phyloP scores from a whole-genome alignment of 2,329 filamentous ascomycete genomes.

The Aspergillus ibericus region DNA sequence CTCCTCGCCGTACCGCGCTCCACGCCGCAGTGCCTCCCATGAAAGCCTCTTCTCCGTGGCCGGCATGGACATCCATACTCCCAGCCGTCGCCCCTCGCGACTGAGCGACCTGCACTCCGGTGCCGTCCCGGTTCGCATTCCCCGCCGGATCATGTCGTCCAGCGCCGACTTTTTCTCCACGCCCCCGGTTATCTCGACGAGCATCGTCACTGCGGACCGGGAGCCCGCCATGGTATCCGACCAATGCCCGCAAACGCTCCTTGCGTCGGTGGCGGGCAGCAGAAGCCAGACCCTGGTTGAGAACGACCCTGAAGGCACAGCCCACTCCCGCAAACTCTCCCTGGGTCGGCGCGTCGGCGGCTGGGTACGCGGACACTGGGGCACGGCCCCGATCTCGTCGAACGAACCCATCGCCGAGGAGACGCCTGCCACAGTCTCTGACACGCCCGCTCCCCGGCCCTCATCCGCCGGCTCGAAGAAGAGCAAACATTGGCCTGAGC shows the following conservation, averaged over 20 bases:
- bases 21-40: constrained; percentile 72
- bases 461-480: constrained; percentile 58
- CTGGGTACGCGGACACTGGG: constrained; percentile 67
- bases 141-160: constrained; percentile 49
- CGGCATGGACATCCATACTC: constrained; percentile 85
- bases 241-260: constrained; percentile 34
- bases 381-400: constrained; percentile 47
- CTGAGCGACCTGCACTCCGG: constrained; percentile 58
- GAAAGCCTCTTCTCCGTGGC: constrained; percentile 86
- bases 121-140: constrained; percentile 39
- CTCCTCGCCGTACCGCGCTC: constrained; percentile 37
- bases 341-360: constrained; percentile 61
- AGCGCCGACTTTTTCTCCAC: constrained; percentile 43
- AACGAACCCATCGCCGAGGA: constrained; percentile 10
- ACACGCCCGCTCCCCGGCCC: constrained; percentile 58
- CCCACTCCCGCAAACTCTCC: constrained; percentile 30
- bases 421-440: constrained; percentile 14
- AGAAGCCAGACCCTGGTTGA: constrained; percentile 15
- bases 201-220: constrained; percentile 36
- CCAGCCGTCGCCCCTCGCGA: constrained; percentile 74
- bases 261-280: constrained; percentile 39
- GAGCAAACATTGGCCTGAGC: constrained; percentile 9
- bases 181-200: constrained; percentile 39
- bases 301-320: constrained; percentile 26
- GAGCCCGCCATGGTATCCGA: constrained; percentile 23